Conservation (phyloP, 2,329 filamentous ascomycete species). For the Aureobasidium mangrovei region DNA sequence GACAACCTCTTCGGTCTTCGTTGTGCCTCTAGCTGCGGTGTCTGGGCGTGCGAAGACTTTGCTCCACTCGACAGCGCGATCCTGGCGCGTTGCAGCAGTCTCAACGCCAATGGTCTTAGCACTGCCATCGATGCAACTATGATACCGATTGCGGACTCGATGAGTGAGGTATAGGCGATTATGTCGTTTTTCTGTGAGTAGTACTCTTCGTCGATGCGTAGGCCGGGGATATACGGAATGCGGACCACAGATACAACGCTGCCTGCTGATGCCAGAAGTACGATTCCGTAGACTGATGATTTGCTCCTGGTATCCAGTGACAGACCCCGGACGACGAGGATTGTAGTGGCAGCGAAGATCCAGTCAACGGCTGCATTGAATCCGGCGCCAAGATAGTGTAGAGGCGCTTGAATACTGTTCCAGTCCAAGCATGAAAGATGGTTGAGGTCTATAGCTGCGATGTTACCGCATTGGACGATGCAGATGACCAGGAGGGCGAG, state of each 20-base stretch:
- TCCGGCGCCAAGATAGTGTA: slow-evolving; percentile 14
- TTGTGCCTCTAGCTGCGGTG: neutral
- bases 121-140: slow-evolving; percentile 14
- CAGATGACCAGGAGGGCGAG: slow-evolving; percentile 11
- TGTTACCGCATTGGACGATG: slow-evolving; percentile 14
- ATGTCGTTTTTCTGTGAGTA: slow-evolving; percentile 13
- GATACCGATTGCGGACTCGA: slow-evolving; percentile 14
- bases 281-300: slow-evolving; percentile 8
- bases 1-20: neutral
- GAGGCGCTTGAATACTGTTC: slow-evolving; percentile 3
- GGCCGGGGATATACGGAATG: slow-evolving; percentile 14
- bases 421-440: slow-evolving; percentile 9
- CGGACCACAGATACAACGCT: slow-evolving; percentile 12
- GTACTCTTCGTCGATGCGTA: neutral
- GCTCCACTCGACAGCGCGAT: neutral
- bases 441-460: slow-evolving; percentile 4
- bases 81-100: neutral
- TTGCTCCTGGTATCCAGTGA: neutral
- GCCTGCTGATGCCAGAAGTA: slow-evolving; percentile 6
- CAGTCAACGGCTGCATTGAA: slow-evolving; percentile 15
- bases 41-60: neutral
- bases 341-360: slow-evolving; percentile 13
- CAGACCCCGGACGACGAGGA: slow-evolving; percentile 8
- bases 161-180: slow-evolving; percentile 11
- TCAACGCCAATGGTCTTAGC: slow-evolving; percentile 3